These are phyloP conservation scores for Pseudogymnoascus sp. DNA, from an alignment of 2,329 filamentous ascomycete species.

Conservation along the genomic window DNA sequence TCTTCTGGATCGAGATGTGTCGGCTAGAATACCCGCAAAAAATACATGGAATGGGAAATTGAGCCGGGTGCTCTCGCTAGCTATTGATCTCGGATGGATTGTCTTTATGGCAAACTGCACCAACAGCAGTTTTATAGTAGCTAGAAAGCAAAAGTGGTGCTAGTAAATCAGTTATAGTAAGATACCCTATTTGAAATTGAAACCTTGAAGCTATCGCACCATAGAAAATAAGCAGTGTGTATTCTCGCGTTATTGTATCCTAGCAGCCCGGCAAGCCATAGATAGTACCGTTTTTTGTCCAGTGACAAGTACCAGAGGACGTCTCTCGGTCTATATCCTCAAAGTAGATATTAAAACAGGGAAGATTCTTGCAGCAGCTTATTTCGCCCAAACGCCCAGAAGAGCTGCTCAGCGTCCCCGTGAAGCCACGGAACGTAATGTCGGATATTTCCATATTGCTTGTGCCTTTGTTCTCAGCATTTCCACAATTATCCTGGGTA, in stretches of 20 bases:
- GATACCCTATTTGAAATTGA: neutral
- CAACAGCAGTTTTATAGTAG: neutral
- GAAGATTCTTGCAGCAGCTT: conserved; percentile 40
- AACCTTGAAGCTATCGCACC: neutral
- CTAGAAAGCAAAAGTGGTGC: neutral
- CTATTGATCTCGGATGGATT: neutral
- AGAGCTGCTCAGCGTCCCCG: conserved; percentile 36
- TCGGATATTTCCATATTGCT: conserved; percentile 44
- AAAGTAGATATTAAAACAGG: conserved; percentile 44
- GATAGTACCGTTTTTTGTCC: neutral
- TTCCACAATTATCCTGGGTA: conserved; percentile 42
- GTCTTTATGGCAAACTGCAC: neutral
- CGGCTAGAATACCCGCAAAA: neutral
- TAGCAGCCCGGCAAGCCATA: neutral
- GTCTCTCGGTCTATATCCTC: conserved; percentile 32
- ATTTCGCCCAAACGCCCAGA: conserved; percentile 33
- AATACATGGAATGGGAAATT: neutral
- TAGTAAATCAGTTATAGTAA: neutral
- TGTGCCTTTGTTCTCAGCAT: conserved; percentile 41
- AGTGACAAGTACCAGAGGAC: conserved; percentile 8
- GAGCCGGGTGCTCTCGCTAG: neutral
- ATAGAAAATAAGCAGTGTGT: neutral
- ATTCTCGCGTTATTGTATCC: neutral
- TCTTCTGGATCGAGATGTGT: neutral
- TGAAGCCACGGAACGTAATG: conserved; percentile 44